Evolutionary conservation across 1,139 yeast species (phyloP).

Genomic region (Saccharomycopsis hybrid): DNA sequence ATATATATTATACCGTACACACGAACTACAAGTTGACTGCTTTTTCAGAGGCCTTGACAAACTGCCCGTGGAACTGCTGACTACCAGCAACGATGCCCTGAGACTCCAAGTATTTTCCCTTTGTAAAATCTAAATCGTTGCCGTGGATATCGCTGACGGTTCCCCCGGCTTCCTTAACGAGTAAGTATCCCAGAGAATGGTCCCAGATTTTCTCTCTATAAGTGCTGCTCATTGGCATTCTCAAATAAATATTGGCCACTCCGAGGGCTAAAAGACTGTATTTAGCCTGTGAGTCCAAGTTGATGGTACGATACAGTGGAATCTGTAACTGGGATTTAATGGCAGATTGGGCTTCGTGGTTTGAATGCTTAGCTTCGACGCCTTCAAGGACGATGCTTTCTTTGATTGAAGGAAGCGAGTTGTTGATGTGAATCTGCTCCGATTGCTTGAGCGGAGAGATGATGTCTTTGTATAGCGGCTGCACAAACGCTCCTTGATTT

Average conservation of each 20-base stretch:
- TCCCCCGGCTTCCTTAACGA: slow-evolving; percentile 90
- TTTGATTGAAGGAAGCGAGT: slow-evolving; percentile 31
- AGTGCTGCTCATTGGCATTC: slow-evolving; percentile 69
- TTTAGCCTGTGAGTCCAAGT: slow-evolving; percentile 93
- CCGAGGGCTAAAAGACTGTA: slow-evolving; percentile 90
- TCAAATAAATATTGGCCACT: slow-evolving; percentile 83
- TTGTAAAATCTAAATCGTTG: slow-evolving; percentile 70
- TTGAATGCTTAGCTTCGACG: slow-evolving; percentile 94
- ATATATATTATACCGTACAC: too few relatives aligned
- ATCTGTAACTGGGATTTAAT: slow-evolving; percentile 67
- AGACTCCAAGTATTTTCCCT: slow-evolving; percentile 72
- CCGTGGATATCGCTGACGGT: slow-evolving; percentile 80
- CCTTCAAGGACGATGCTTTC: slow-evolving; percentile 73
- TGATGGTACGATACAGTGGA: slow-evolving; percentile 40
- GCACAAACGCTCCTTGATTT: slow-evolving; percentile 59
- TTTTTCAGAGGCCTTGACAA: slow-evolving; percentile 41
- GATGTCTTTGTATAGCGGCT: slow-evolving; percentile 30
- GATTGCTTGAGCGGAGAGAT: slow-evolving; percentile 36
- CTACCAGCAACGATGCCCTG: slow-evolving; percentile 91
- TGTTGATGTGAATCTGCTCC: slow-evolving; percentile 39
- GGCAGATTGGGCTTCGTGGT: slow-evolving; percentile 77
- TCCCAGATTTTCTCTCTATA: slow-evolving; percentile 98
- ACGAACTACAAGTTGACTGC: too few relatives aligned
- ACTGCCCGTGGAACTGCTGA: slow-evolving; percentile 50
- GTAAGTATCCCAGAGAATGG: slow-evolving; percentile 91